Evolutionary conservation across 257 asterid genomes (phyloP), one percentile per base, ranked within the genome.

Genomic region (Solanum paucissectum): DNA sequence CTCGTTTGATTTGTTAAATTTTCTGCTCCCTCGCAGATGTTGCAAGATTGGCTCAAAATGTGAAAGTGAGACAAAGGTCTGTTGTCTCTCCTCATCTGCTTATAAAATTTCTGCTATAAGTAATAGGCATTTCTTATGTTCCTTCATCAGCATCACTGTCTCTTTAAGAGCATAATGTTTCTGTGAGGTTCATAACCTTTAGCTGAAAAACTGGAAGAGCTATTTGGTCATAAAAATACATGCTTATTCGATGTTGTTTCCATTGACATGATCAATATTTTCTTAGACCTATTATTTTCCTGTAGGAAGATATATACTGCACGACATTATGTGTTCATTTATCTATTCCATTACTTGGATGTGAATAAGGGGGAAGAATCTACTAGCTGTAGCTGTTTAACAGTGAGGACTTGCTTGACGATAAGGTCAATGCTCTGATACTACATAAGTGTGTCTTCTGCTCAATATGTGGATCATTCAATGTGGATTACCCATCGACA

Each of bases 1-100:
- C 62, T 77, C 4, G 11, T 42, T 49, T 87, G 34, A 37, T 85
- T 38, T 36, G 85, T 79, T 12, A 38, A 71, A 42, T 68, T 83
- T 32, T 60, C 87, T 42, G 27, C 60, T 88, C 68, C 44, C 72
- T 87, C 46, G 8, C 95, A 95, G 99, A 95, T 92, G 94, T 97
- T 77, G 95, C 97, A 86, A 95, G 91, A 91, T 92, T 97, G 95
- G 99, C 98, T 87, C 96, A 94, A 89, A 86, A 88, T 90, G 97
- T 95, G 84, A 95, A 97, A 92, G 97, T 97, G 88, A 93, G 99
- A 89, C 99, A 97, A 92, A 95, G 99, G 99, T 97, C 29, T 86
- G 93, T 83, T 58, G 79, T 88, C 64, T 52, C 32, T 71, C 9
- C 46, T 71, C 69, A 11, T 32, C 20, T 27, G 20, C 68, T 81